Conservation (phyloP, 768 basidiomycete species). For the Cystoderma amianthinum region DNA sequence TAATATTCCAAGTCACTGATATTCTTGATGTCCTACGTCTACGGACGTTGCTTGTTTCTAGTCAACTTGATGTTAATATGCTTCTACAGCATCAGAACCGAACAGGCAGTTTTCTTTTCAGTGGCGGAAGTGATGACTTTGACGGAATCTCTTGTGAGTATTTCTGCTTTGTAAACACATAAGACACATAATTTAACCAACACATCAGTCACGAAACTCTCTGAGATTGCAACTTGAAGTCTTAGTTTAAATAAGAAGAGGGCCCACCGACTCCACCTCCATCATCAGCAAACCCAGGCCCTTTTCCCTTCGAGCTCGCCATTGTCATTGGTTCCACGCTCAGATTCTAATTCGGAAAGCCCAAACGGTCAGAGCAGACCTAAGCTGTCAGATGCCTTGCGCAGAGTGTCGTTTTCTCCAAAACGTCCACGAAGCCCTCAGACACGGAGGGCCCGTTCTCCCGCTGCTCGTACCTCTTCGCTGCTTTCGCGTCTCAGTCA, state of each 20-base stretch:
- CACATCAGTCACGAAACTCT: conserved; percentile 48
- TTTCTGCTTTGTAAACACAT: too few species aligned
- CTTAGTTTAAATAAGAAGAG: conserved; percentile 36
- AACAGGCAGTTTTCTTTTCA: conserved; percentile 47
- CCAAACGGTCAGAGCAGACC: conserved; percentile 41
- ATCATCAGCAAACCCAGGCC: conserved; percentile 13
- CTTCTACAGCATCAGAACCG: conserved; percentile 35
- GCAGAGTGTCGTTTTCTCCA: conserved; percentile 67
- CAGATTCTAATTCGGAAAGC: conserved; percentile 41
- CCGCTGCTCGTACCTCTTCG: conserved; percentile 10
- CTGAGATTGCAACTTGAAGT: conserved; percentile 51
- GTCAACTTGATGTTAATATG: conserved; percentile 36
- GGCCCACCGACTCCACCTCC: conserved; percentile 11
- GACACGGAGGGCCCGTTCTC: conserved; percentile 8
- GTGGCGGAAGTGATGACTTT: conserved; percentile 48
- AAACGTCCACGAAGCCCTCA: conserved; percentile 57
- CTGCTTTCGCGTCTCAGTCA: conserved; percentile 13
- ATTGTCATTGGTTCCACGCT: conserved; percentile 37
- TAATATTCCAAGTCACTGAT: conserved; percentile 35
- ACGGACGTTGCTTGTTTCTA: conserved; percentile 39
- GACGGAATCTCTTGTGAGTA: conserved; percentile 67
- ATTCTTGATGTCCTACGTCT: conserved; percentile 56
- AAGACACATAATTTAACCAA: conserved; percentile 21
- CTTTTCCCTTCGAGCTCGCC: too few species aligned
- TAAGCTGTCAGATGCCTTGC: conserved; percentile 67